Base-by-base conservation (phyloP, 139 green algal genomes). In the Ulvella scutata region DNA sequence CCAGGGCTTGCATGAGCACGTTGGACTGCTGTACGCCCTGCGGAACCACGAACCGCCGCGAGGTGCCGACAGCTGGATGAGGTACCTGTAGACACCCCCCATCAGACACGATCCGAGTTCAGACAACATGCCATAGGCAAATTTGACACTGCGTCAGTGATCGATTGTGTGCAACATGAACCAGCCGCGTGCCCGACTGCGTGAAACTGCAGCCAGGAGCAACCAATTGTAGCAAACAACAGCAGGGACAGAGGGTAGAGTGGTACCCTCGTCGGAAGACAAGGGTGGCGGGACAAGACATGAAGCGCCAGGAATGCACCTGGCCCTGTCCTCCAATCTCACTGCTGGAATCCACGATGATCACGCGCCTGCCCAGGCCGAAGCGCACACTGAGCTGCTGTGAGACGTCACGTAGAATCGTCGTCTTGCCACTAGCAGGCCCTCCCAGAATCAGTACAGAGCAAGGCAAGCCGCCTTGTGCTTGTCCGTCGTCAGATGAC, bases 331-430 rank as follows among this genome's bases (percentile, higher is more conserved):
- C 82, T 44, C 74, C 82, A 29, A 87, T 83, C 72, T 87, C 82
- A 36, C 81, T 82, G 73, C 39, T 80, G 0, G 79, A 85, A 75
- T 89, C 82, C 17, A 81, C 79, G 26, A 92, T 82, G 3, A 91
- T 81, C 29, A 93, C 81, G 3, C 79, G 78, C 76, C 81, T 74
- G 0, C 26, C 10, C 35, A 80, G 73, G 2, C 36, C 72, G 21
- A 80, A 72, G 10, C 43, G 73, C 37, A 81, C 62, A 17, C 78
- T 77, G 43, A 88, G 61, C 28, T 83, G n/a, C 3, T 77, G 43
- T 6, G 77, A 77, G 17, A 87, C 72, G 43, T 87, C 80, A 0
- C 82, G 72, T 23, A 89, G 82, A 60, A 87, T 72, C 10, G 82
- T 89, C 17, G 82, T 89, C 79, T 89, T 89, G 75, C 85, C 82